Percentiles rank a stretch among this genome's conserved stretches.
Conservation (phyloP, 208 protist species). For the Porcisia deanei region DNA sequence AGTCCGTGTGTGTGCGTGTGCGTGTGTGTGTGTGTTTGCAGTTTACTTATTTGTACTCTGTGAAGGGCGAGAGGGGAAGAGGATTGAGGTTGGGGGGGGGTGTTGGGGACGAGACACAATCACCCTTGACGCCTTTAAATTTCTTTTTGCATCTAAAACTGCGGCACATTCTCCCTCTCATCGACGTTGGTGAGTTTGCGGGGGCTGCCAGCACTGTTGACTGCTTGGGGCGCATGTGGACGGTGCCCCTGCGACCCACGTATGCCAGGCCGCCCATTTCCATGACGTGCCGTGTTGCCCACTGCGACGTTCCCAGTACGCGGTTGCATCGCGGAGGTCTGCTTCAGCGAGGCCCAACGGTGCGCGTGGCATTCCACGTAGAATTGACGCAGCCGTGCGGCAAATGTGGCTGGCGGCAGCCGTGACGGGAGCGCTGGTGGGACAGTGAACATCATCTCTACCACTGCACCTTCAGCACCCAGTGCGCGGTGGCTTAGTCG, state of each 20-base stretch:
- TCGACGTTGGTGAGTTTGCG: not conserved
- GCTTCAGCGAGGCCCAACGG: constrained; percentile 5
- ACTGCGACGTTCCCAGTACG: not conserved
- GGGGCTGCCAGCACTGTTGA: not conserved
- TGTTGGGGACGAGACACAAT: not conserved
- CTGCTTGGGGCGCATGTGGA: not conserved
- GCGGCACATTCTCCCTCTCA: not conserved
- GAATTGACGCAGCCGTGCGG: constrained; percentile 5
- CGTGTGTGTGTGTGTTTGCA: not conserved
- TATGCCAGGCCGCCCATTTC: not conserved
- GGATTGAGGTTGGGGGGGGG: not conserved
- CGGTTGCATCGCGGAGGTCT: not conserved
- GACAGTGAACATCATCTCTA: constrained; percentile 65
- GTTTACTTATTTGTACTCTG: not conserved
- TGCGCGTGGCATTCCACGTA: constrained; percentile 12
- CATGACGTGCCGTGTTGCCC: not conserved
- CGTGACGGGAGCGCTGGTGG: constrained; percentile 62
- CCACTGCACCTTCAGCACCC: constrained; percentile 31
- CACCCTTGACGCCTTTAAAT: not conserved
- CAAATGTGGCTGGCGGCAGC: constrained; percentile 45
- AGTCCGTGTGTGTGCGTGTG: not conserved
- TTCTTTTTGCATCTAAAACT: not conserved
- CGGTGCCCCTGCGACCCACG: not conserved
- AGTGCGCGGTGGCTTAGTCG: constrained; percentile 28
- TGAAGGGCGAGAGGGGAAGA: not conserved